A percentile compares a stretch with the other conserved stretches of the same genome.
Evolutionary conservation across 2,329 filamentous ascomycete species (phyloP).

Genomic region (Dothidotthia symphoricarpi): DNA sequence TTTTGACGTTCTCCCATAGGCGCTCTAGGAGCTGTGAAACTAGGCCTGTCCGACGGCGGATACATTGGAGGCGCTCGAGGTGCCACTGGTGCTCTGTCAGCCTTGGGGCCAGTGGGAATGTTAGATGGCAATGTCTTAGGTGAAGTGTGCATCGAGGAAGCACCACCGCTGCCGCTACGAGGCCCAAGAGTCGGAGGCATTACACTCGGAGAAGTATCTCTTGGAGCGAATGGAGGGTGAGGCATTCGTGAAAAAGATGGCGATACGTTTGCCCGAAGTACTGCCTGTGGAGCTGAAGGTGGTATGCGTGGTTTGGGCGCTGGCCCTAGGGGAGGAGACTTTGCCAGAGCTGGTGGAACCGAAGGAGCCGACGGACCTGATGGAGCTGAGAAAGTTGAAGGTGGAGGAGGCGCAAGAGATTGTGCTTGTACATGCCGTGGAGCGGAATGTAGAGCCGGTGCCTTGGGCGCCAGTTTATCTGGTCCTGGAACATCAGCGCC

Average conservation of each 20-base stretch:
- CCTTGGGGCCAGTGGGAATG: conserved; percentile 45
- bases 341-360: conserved; percentile 12
- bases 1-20: conserved; percentile 37
- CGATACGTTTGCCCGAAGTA: conserved; percentile 31
- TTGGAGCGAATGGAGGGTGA: conserved; percentile 22
- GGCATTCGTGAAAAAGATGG: conserved; percentile 34
- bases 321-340: conserved; percentile 33
- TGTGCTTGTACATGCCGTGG: conserved; percentile 4
- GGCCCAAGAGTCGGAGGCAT: conserved; percentile 27
- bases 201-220: conserved; percentile 31
- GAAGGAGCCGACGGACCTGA: conserved; percentile 7
- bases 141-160: conserved; percentile 33
- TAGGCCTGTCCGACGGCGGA: conserved; percentile 27
- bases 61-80: conserved; percentile 34
- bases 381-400: conserved; percentile 1
- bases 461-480: conserved; percentile 18
- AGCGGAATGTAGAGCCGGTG: conserved; percentile 2
- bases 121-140: conserved; percentile 37
- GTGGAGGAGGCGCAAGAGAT: conserved; percentile 9
- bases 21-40: conserved; percentile 30
- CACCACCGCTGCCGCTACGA: conserved; percentile 18
- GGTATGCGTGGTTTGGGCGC: conserved; percentile 28
- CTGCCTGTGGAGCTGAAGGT: conserved; percentile 37
- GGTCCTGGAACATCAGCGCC: conserved; percentile 5
- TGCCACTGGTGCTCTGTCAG: conserved; percentile 33